Conservation (phyloP, 2,329 filamentous ascomycete species). For the Domatiomyces catenatus region DNA sequence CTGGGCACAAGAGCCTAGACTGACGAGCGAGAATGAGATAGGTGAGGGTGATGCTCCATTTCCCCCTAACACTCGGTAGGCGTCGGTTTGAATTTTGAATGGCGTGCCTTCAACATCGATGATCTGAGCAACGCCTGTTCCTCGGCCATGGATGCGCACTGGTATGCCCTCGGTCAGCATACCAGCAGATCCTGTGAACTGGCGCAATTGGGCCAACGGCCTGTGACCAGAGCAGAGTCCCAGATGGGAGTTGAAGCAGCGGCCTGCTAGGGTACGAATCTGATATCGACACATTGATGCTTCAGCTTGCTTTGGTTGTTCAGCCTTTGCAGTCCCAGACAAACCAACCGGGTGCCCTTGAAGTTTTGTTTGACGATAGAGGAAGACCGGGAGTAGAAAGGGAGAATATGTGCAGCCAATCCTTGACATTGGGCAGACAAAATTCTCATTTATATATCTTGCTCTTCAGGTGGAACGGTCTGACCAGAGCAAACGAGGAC, state of each 20-base stretch:
- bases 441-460: neutral
- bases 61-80: constrained; percentile 20
- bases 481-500: neutral
- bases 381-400: neutral
- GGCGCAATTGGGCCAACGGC: neutral
- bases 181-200: neutral
- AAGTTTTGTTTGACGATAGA: neutral
- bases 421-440: neutral
- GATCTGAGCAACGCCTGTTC: constrained; percentile 16
- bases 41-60: constrained; percentile 19
- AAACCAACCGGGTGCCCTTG: neutral
- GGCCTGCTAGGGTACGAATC: neutral
- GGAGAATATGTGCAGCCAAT: neutral
- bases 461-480: neutral
- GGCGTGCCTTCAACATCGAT: constrained; percentile 17
- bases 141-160: constrained; percentile 15
- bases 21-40: constrained; percentile 19
- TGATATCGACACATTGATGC: neutral
- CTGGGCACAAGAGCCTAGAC: constrained; percentile 21
- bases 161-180: constrained; percentile 6
- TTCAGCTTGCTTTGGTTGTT: neutral
- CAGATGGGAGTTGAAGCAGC: neutral
- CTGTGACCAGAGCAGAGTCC: neutral
- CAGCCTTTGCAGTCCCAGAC: neutral
- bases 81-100: constrained; percentile 18